Evolutionary conservation across 2,329 filamentous ascomycete genomes (phyloP).

Genomic region (Botrytis tulipae): DNA sequence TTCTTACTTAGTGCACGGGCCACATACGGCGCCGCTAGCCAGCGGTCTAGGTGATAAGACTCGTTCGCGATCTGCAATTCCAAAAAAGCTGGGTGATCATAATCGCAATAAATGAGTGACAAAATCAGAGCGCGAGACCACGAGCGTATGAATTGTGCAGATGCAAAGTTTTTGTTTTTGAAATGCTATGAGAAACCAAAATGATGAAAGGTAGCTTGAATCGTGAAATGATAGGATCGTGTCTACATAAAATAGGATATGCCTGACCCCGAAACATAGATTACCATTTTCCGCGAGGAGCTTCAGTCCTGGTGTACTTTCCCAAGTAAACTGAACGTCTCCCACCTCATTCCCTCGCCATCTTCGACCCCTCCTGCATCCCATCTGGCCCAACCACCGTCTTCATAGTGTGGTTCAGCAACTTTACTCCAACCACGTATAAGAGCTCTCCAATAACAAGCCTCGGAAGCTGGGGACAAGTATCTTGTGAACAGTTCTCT

Average conservation of each 20-base stretch:
- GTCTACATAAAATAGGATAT: background rate
- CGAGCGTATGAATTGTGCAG: background rate
- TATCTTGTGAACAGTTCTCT: constrained; percentile 48
- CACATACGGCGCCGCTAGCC: too few relatives aligned
- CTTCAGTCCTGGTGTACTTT: constrained; percentile 17
- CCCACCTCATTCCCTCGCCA: constrained; percentile 37
- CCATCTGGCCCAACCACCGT: constrained; percentile 39
- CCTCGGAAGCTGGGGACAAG: constrained; percentile 50
- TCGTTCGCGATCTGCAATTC: background rate
- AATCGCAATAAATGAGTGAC: background rate
- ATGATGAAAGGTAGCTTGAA: background rate
- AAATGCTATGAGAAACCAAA: background rate
- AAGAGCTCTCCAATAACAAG: constrained; percentile 53
- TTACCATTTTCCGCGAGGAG: too few relatives aligned
- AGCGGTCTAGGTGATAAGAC: background rate
- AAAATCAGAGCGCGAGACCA: background rate
- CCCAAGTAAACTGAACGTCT: constrained; percentile 33
- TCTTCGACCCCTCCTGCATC: constrained; percentile 35
- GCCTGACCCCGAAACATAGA: background rate
- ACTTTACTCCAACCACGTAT: constrained; percentile 49
- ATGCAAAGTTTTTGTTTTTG: background rate
- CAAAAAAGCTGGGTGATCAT: background rate
- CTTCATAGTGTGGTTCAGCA: constrained; percentile 41
- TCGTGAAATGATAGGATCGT: background rate
- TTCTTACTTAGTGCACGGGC: too few relatives aligned